A percentile compares a stretch with the other conserved stretches of the same genome.
phyloP scores from a whole-genome alignment of 2,329 filamentous ascomycete species.

The Aphanoascus verrucosus region DNA sequence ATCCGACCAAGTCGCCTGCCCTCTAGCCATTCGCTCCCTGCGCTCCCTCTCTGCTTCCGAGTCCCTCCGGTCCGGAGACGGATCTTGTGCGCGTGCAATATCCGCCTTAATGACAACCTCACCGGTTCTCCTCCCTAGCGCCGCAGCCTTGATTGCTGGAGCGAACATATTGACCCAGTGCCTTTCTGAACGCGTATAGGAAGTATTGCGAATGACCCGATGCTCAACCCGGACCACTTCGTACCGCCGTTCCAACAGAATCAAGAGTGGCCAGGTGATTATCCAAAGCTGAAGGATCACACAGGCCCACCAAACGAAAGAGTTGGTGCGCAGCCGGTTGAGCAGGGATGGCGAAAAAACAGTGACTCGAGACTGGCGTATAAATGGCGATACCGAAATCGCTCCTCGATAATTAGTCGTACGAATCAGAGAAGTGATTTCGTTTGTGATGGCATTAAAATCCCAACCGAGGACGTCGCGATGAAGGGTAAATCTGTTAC shows the following conservation, averaged over 20 bases:
- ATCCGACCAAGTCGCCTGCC: slow-evolving; percentile 41
- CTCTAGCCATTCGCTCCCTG: slow-evolving; percentile 18
- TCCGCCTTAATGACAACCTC: slow-evolving; percentile 19
- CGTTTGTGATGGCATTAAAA: slow-evolving; percentile 19
- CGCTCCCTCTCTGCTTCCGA: slow-evolving; percentile 16
- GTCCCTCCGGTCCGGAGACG: neutral
- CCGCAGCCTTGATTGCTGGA: slow-evolving; percentile 29
- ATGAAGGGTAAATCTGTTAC: slow-evolving; percentile 23
- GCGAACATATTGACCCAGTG: slow-evolving; percentile 25
- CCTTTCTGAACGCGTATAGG: slow-evolving; percentile 21
- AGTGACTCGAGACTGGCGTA: slow-evolving; percentile 25
- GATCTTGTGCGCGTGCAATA: slow-evolving; percentile 1
- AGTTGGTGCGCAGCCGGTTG: slow-evolving; percentile 28
- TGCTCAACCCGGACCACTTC: slow-evolving; percentile 26
- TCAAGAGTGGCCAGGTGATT: slow-evolving; percentile 31
- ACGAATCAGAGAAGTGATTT: slow-evolving; percentile 29
- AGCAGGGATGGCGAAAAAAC: slow-evolving; percentile 33
- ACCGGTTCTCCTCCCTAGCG: slow-evolving; percentile 21
- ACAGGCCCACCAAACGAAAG: slow-evolving; percentile 26
- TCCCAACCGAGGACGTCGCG: slow-evolving; percentile 22
- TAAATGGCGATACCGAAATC: slow-evolving; percentile 19
- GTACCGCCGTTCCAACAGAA: slow-evolving; percentile 30
- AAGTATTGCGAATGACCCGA: slow-evolving; percentile 19
- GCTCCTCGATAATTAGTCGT: slow-evolving; percentile 29
- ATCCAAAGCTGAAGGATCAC: slow-evolving; percentile 33